A percentile compares a stretch with the other conserved stretches of the same genome.
phyloP scores from a whole-genome alignment of 495 filamentous ascomycete species.

The Annulohypoxylon nitens region DNA sequence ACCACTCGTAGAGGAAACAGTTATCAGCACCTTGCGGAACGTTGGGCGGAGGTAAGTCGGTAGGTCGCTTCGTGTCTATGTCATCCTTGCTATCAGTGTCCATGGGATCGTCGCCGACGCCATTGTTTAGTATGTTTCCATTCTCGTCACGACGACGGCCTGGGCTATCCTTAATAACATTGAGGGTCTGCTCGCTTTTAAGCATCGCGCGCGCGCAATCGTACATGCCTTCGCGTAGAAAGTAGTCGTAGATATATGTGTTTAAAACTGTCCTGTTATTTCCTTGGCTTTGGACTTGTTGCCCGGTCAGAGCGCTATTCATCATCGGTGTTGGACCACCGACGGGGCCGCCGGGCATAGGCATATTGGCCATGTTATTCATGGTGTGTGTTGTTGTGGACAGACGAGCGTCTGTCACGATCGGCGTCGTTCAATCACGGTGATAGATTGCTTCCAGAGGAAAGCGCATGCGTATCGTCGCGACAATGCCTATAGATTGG shows the following conservation, averaged over 20 bases:
- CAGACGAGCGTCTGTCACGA: conserved; percentile 49
- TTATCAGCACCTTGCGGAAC: conserved; percentile 73
- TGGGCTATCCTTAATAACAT: conserved; percentile 67
- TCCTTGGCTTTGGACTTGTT: conserved; percentile 55
- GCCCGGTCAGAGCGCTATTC: conserved; percentile 67
- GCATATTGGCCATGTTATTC: conserved; percentile 78
- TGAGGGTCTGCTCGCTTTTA: conserved; percentile 70
- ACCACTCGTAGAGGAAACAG: conserved; percentile 94
- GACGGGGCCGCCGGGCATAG: conserved; percentile 73
- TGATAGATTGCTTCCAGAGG: conserved; percentile 6
- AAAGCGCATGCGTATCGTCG: conserved; percentile 43
- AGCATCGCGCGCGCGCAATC: conserved; percentile 82
- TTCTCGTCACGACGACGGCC: conserved; percentile 75
- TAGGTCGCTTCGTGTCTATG: conserved; percentile 75
- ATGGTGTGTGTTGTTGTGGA: conserved; percentile 58
- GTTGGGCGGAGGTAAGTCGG: conserved; percentile 82
- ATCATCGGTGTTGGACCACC: conserved; percentile 77
- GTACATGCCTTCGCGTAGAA: conserved; percentile 83
- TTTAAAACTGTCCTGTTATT: conserved; percentile 72
- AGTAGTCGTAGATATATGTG: conserved; percentile 98
- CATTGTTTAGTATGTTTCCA: conserved; percentile 71
- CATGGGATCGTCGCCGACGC: conserved; percentile 83
- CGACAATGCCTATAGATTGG: conserved; percentile 21
- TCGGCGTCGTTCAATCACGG: conserved; percentile 42
- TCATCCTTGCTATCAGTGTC: conserved; percentile 85